Conservation (phyloP, 345 rosid genomes). For the Populus alba region DNA sequence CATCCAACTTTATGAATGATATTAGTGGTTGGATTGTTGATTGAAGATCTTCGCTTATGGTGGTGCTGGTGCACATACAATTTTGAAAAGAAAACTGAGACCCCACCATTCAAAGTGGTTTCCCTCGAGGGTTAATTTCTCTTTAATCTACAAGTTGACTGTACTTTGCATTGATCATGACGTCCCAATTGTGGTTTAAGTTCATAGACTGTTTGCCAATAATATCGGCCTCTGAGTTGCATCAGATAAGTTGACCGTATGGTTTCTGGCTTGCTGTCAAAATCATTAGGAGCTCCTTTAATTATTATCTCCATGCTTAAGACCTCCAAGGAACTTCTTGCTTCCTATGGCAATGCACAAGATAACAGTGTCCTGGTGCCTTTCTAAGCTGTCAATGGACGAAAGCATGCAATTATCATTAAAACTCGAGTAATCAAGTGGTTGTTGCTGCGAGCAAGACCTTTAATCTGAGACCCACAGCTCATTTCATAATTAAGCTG, state of each 20-base stretch:
- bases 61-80: neutral
- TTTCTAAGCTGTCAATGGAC: slow-evolving; percentile 2
- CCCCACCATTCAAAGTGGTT: neutral
- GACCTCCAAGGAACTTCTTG: neutral
- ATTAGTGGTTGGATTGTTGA: neutral
- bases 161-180: neutral
- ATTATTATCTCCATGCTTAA: neutral
- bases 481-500: neutral
- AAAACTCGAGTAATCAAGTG: neutral
- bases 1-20: neutral
- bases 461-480: neutral
- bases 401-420: neutral
- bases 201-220: neutral
- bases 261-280: neutral
- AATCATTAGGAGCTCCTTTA: slow-evolving; percentile 6
- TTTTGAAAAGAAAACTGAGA: neutral
- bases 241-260: neutral
- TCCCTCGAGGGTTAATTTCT: neutral
- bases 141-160: slow-evolving; percentile 3
- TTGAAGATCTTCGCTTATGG: neutral
- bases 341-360: neutral
- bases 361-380: neutral
- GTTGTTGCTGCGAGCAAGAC: neutral
- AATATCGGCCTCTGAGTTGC: neutral
- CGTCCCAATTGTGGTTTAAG: neutral